phyloP scores from a whole-genome alignment of 352 stramenopile genomes.

The Phytopythium litorale region DNA sequence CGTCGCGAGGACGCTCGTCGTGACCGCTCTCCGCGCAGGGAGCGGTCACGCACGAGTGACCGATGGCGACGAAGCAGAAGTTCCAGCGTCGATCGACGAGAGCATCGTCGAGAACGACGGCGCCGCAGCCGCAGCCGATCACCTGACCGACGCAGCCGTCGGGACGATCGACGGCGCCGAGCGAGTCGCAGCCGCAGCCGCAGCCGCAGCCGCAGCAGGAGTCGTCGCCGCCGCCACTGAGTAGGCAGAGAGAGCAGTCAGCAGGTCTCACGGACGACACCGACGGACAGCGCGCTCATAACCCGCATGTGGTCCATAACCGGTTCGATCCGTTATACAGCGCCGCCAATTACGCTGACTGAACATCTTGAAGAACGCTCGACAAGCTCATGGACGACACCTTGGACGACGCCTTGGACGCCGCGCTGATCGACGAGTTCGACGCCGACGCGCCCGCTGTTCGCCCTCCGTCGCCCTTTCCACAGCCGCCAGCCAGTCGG shows the following conservation, averaged over 20 bases:
- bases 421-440: slow-evolving; percentile 2
- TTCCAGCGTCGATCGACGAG: slow-evolving; percentile 8
- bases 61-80: slow-evolving; percentile 13
- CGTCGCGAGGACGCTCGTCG: not conserved
- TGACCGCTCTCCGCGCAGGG: not conserved
- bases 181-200: slow-evolving; percentile 16
- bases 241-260: not conserved
- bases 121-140: slow-evolving; percentile 7
- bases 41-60: not conserved
- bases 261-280: not conserved
- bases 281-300: too few species aligned
- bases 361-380: not conserved
- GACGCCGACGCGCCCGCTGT: not conserved
- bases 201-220: slow-evolving; percentile 3
- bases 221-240: not conserved
- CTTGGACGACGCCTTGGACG: not conserved
- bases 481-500: not conserved
- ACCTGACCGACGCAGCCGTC: not conserved
- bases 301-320: not conserved
- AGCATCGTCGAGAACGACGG: slow-evolving; percentile 9
- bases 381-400: not conserved
- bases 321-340: not conserved
- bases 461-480: not conserved
- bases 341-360: too few species aligned
- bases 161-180: not conserved